Evolutionary conservation across 2,329 filamentous ascomycete genomes (phyloP).

Genomic region (Cordyceps tenuipes): DNA sequence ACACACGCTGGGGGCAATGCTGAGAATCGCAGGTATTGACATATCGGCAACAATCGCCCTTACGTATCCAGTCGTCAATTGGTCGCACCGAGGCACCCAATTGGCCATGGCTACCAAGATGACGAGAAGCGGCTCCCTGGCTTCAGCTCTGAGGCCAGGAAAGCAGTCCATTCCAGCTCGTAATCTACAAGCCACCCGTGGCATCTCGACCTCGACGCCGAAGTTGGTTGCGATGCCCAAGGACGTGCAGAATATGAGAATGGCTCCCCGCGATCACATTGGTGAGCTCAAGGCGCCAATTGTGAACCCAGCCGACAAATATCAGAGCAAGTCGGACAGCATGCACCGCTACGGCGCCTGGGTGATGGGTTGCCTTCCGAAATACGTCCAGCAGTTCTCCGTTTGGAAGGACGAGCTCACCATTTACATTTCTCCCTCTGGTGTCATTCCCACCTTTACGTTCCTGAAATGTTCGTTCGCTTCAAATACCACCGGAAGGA

Average conservation of each 20-base stretch:
- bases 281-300: constrained; percentile 67
- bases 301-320: constrained; percentile 90
- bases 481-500: neutral
- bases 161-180: constrained; percentile 35
- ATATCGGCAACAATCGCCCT: constrained; percentile 18
- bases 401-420: constrained; percentile 99
- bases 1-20: neutral
- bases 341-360: constrained; percentile 95
- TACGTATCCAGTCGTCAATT: constrained; percentile 33
- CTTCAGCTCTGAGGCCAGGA: constrained; percentile 46
- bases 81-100: constrained; percentile 28
- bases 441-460: constrained; percentile 81
- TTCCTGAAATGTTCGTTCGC: constrained; percentile 71
- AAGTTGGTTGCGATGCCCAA: constrained; percentile 49
- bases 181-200: constrained; percentile 35
- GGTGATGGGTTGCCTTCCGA: constrained; percentile 91
- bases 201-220: constrained; percentile 42
- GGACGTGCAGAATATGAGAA: constrained; percentile 58
- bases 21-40: constrained; percentile 14
- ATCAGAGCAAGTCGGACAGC: constrained; percentile 74
- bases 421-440: constrained; percentile 82
- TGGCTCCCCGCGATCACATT: constrained; percentile 47
- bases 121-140: constrained; percentile 47
- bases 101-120: constrained; percentile 53
- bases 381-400: constrained; percentile 98